A percentile compares a stretch with the other conserved stretches of the same genome.
These are phyloP conservation scores for Colletotrichum sp. DNA, from an alignment of 2,329 filamentous ascomycete genomes.

Conservation along the genomic window DNA sequence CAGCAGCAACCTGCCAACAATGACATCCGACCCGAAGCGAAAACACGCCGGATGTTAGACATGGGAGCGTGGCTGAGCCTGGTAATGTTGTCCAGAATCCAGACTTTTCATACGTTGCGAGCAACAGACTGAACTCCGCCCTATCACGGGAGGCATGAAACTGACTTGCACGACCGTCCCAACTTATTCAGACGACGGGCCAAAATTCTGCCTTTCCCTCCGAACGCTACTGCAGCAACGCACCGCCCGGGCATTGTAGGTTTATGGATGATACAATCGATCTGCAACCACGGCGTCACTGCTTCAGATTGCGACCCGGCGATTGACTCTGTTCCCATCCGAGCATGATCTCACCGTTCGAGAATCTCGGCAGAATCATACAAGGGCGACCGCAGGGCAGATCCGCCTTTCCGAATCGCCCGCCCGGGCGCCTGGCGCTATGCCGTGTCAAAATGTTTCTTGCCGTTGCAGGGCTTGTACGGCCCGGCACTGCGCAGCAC, in stretches of 20 bases:
- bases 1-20: not conserved
- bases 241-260: constrained; percentile 7
- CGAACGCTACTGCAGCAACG: not conserved
- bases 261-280: constrained; percentile 18
- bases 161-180: constrained; percentile 9
- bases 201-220: not conserved
- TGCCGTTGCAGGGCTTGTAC: not conserved
- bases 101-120: not conserved
- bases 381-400: not conserved
- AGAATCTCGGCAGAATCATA: constrained; percentile 2
- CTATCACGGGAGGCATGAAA: constrained; percentile 5
- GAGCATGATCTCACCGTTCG: constrained; percentile 5
- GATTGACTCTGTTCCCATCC: not conserved
- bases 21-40: not conserved
- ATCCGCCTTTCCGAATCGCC: not conserved
- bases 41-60: not conserved
- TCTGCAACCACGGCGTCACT: constrained; percentile 20
- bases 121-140: constrained; percentile 5
- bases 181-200: constrained; percentile 12
- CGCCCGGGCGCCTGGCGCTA: not conserved
- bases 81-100: not conserved
- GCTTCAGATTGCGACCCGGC: constrained; percentile 2
- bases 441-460: not conserved
- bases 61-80: not conserved
- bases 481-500: constrained; percentile 3